Percentiles rank a stretch among this genome's conserved stretches.
Conservation (phyloP, 768 basidiomycete species). For the Dioszegia hungarica region DNA sequence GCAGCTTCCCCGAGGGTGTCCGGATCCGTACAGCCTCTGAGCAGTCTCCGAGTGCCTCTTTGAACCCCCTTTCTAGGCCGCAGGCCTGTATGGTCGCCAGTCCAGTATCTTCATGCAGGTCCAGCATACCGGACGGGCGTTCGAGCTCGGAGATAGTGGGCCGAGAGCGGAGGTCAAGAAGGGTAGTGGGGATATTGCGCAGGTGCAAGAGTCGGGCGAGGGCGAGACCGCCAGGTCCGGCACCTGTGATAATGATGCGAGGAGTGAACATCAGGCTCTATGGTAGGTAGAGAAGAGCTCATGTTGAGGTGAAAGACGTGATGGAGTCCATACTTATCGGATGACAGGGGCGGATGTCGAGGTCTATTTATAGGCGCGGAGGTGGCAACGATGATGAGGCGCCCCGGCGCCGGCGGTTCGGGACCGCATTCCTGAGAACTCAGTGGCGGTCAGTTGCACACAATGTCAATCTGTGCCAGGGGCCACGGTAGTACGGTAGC, state of each 20-base stretch:
- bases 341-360: too few species aligned
- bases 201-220: constrained; percentile 42
- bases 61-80: constrained; percentile 39
- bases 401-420: too few species aligned
- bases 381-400: too few species aligned
- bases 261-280: neutral
- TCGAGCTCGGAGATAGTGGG: constrained; percentile 21
- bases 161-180: constrained; percentile 29
- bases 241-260: constrained; percentile 32
- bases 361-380: too few species aligned
- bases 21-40: constrained; percentile 28
- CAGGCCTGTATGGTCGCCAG: constrained; percentile 29
- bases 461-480: too few species aligned
- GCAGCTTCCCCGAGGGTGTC: neutral
- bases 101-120: constrained; percentile 42
- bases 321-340: too few species aligned
- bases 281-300: neutral
- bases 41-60: constrained; percentile 26
- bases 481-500: too few species aligned
- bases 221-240: constrained; percentile 40
- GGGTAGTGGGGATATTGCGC: constrained; percentile 16
- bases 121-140: constrained; percentile 30
- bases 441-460: too few species aligned
- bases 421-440: too few species aligned
- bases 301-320: too few species aligned